A percentile compares a stretch with the other conserved stretches of the same genome.
phyloP scores from a whole-genome alignment of 2,329 filamentous ascomycete species.

The Diaporthe destruens region DNA sequence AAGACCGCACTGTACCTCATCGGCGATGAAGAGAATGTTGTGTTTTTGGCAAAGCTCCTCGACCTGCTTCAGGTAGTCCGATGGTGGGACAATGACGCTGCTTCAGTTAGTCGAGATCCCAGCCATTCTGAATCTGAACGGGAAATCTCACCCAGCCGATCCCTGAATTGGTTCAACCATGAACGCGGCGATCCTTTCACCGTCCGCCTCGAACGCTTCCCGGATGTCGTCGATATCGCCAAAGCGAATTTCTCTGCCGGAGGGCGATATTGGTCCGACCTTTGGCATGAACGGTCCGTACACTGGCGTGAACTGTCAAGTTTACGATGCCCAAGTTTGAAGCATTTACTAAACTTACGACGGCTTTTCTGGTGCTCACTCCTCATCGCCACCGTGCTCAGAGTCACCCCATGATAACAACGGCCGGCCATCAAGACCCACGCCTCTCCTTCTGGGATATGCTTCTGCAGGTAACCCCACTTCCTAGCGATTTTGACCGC shows the following conservation, averaged over 20 bases:
- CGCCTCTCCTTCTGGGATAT: conserved; percentile 14
- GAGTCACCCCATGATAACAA: conserved; percentile 29
- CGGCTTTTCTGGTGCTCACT: conserved; percentile 7
- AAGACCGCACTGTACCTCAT: conserved; percentile 87
- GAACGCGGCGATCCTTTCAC: conserved; percentile 7
- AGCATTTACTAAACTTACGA: neutral
- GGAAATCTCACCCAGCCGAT: conserved; percentile 21
- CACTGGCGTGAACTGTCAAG: neutral
- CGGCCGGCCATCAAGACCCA: conserved; percentile 7
- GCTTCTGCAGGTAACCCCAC: conserved; percentile 23
- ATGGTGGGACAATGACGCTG: conserved; percentile 51
- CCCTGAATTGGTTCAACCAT: conserved; percentile 26
- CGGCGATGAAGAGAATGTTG: conserved; percentile 81
- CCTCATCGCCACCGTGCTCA: conserved; percentile 27
- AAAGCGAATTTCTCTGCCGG: conserved; percentile 10
- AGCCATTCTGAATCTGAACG: conserved; percentile 85
- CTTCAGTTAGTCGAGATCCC: conserved; percentile 59
- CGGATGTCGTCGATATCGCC: conserved; percentile 17
- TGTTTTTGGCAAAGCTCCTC: conserved; percentile 78
- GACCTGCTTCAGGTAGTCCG: conserved; percentile 82
- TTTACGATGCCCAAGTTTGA: neutral
- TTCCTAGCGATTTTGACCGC: conserved; percentile 26
- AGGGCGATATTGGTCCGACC: neutral
- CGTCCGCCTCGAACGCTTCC: neutral
- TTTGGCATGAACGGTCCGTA: conserved; percentile 18